Conservation (phyloP, 169 alveolate species). For the Plasmodium coatneyi region DNA sequence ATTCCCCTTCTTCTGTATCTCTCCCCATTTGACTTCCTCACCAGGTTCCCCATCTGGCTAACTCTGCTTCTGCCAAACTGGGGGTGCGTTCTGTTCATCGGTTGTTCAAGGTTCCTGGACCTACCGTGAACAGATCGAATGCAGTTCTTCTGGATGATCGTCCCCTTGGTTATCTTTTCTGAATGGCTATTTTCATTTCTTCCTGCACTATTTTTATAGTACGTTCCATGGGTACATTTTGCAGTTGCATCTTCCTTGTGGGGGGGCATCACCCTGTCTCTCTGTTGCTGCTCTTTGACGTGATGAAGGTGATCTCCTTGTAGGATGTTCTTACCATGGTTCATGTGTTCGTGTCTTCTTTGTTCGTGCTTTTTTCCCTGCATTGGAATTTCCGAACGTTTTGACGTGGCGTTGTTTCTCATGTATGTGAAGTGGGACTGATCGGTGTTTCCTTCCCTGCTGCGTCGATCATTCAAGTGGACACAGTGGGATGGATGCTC, state of each 20-base stretch:
- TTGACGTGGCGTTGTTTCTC: not conserved
- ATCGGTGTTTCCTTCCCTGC: not conserved
- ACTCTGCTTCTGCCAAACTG: not conserved
- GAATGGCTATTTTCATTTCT: not conserved
- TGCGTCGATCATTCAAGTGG: not conserved
- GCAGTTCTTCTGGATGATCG: not conserved
- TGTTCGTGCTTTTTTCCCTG: not conserved
- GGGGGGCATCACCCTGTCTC: not conserved
- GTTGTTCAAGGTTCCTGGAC: not conserved
- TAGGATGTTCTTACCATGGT: not conserved
- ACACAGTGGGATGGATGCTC: not conserved
- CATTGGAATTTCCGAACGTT: not conserved
- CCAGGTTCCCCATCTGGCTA: not conserved
- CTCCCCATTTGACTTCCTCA: not conserved
- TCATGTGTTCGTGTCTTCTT: not conserved
- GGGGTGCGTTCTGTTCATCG: not conserved
- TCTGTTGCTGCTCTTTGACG: not conserved
- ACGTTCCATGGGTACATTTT: not conserved
- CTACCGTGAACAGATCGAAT: not conserved
- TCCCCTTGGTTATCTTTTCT: not conserved
- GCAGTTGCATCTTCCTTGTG: not conserved
- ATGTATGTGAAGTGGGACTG: not conserved
- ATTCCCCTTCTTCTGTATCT: not conserved
- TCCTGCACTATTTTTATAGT: not conserved
- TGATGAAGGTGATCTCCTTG: not conserved